A percentile compares a stretch with the other conserved stretches of the same genome.
Evolutionary conservation across 176 grass and related monocot species (phyloP).

Genomic region (Poa pratensis): DNA sequence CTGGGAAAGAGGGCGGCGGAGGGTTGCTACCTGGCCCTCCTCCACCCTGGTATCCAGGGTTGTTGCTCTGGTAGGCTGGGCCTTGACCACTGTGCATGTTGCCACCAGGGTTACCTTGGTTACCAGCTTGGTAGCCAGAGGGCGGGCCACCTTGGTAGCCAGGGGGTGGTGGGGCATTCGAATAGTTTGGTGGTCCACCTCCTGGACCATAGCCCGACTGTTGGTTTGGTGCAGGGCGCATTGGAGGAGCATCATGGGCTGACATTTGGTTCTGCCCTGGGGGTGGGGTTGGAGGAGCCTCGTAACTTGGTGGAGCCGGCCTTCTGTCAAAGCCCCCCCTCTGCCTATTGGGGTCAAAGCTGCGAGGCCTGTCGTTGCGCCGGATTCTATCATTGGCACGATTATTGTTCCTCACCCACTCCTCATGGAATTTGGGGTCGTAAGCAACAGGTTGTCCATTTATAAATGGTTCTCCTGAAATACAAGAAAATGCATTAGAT

Average conservation of each 20-base stretch:
- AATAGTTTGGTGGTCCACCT: conserved; percentile 43
- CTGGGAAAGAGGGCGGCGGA: neutral
- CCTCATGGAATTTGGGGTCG: conserved; percentile 87
- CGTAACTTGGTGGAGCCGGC: conserved; percentile 50
- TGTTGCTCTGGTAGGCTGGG: conserved; percentile 50
- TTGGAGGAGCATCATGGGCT: conserved; percentile 44
- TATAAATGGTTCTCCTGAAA: conserved; percentile 91
- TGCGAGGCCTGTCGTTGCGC: conserved; percentile 84
- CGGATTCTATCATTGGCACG: conserved; percentile 65
- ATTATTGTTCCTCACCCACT: conserved; percentile 77
- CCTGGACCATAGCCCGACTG: conserved; percentile 45
- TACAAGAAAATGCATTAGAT: conserved; percentile 17
- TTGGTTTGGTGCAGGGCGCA: conserved; percentile 40
- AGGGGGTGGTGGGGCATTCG: conserved; percentile 48
- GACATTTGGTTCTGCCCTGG: conserved; percentile 39
- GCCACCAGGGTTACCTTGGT: conserved; percentile 51
- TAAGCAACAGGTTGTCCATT: conserved; percentile 86
- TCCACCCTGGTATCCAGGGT: conserved; percentile 64
- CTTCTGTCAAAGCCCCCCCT: conserved; percentile 88
- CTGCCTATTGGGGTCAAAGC: conserved; percentile 63
- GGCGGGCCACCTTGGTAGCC: conserved; percentile 41
- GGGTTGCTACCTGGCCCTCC: conserved; percentile 19
- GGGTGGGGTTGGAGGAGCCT: conserved; percentile 38
- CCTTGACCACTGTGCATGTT: conserved; percentile 38
- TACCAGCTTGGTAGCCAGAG: conserved; percentile 47